Base-by-base conservation (phyloP, 176 grass and related monocot genomes). In the Triticum turgidum region DNA sequence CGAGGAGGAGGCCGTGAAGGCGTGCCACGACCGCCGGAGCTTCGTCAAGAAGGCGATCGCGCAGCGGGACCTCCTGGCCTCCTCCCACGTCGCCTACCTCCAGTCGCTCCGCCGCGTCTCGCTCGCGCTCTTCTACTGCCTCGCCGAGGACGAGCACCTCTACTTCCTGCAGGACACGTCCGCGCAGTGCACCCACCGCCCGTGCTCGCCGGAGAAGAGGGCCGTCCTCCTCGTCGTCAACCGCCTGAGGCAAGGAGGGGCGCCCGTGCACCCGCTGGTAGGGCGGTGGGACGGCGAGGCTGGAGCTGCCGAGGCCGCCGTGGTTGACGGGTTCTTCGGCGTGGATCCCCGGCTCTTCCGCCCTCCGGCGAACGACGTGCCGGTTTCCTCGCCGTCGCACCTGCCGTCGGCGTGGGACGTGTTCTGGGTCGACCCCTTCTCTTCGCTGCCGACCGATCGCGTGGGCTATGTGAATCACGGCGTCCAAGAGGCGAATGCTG, bases 31-130 rank as follows among this genome's bases (percentile, higher is more conserved):
- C 75, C 83, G 93, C 64, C 95, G 81, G 77, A 91, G 93, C 69
- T 98, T 92, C 54, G 83, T 94, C 33, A 98, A 90, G 87, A 91
- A 88, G 88, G 96, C 96, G 65, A 75, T 94, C 72, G 79, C 70
- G 75, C 90, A 98, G 74, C 89, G 90, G 73, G 84, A 91, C 76
- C 89, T 84, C 11, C 72, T 98, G 27, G 90, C 90, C 17, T 89
- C 92, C 85, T 93, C 86, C 67, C 91, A 98, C 29, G 66, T 89
- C 65, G 92, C 88, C 77, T 96, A 96, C 85, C 27, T 90, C 27
- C 90, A 89, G 69, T 96, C 92, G 70, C 87, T 98, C 5, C 89
- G 76, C 82, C 83, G 90, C 80, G 92, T 96, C 72, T 92, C 92
- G 5, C 30, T 91, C 49, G 86, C 92, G 21, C 88, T 98, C 77